phyloP scores from a whole-genome alignment of 768 basidiomycete genomes.

The Suillus cothurnatus region DNA sequence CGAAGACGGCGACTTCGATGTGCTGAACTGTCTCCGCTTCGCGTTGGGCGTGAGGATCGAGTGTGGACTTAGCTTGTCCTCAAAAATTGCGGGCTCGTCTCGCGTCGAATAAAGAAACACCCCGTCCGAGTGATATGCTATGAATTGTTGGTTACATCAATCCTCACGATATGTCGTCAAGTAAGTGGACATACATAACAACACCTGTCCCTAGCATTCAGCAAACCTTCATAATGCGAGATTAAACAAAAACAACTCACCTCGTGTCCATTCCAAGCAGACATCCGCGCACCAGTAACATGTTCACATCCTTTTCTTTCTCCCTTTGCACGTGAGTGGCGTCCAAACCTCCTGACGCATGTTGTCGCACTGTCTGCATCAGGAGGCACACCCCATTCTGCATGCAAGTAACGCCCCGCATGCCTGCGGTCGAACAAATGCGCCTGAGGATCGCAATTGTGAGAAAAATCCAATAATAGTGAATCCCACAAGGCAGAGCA shows the following conservation, averaged over 20 bases:
- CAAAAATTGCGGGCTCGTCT: conserved; percentile 50
- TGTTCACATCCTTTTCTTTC: conserved; percentile 51
- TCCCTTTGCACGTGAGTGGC: conserved; percentile 38
- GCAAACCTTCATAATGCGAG: not conserved
- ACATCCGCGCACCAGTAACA: conserved; percentile 77
- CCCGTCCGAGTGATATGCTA: conserved; percentile 75
- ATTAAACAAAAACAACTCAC: conserved; percentile 41
- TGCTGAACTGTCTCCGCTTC: conserved; percentile 25
- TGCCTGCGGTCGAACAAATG: conserved; percentile 80
- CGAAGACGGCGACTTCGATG: conserved; percentile 11
- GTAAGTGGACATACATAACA: conserved; percentile 53
- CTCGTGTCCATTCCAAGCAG: conserved; percentile 72
- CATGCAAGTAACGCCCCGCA: conserved; percentile 55
- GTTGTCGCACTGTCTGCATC: conserved; percentile 57
- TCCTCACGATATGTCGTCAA: not conserved
- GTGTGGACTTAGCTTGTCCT: conserved; percentile 21
- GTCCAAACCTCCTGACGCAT: conserved; percentile 82
- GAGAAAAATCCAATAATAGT: conserved; percentile 3
- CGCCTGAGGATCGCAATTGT: conserved; percentile 14
- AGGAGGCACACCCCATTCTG: conserved; percentile 71
- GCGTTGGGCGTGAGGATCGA: conserved; percentile 35
- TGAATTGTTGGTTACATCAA: conserved; percentile 3
- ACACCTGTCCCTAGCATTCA: conserved; percentile 43
- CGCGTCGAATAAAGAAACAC: conserved; percentile 74
- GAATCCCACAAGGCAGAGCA: not conserved